Evolutionary conservation across 108 stramenopile species (phyloP).

Genomic region (Skeletonema marinoi): DNA sequence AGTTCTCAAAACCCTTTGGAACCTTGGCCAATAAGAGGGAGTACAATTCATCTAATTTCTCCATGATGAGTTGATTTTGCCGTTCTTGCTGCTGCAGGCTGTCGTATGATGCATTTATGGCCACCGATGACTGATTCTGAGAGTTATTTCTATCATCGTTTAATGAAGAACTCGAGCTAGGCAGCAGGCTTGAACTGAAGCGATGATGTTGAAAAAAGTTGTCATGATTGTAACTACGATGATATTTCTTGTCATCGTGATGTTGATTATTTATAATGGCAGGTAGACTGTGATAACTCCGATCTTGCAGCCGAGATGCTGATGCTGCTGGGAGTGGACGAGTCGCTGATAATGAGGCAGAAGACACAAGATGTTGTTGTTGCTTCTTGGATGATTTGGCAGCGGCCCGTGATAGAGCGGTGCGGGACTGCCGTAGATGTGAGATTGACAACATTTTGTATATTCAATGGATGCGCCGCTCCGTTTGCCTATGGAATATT

Average conservation of each 20-base stretch:
- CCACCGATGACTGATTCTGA: neutral
- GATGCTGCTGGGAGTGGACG: neutral
- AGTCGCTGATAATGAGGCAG: neutral
- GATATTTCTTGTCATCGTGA: neutral
- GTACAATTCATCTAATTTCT: constrained; percentile 16
- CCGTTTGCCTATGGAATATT: no score
- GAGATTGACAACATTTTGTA: neutral
- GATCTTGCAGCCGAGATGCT: neutral
- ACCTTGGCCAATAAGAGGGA: constrained; percentile 48
- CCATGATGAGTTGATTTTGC: neutral
- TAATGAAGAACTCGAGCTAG: neutral
- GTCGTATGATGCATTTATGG: neutral
- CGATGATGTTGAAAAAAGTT: neutral
- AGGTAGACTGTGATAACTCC: neutral
- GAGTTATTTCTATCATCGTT: neutral
- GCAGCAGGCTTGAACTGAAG: neutral
- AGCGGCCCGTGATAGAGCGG: neutral
- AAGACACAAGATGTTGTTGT: neutral
- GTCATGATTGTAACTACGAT: neutral
- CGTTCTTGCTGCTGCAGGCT: no score
- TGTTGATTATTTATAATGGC: neutral
- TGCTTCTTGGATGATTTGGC: neutral
- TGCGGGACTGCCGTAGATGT: neutral
- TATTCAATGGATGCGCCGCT: no score
- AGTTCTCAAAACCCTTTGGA: constrained; percentile 88